phyloP scores from a whole-genome alignment of 371 early-diverging fungal genomes.

The Saksenaea vasiformis region DNA sequence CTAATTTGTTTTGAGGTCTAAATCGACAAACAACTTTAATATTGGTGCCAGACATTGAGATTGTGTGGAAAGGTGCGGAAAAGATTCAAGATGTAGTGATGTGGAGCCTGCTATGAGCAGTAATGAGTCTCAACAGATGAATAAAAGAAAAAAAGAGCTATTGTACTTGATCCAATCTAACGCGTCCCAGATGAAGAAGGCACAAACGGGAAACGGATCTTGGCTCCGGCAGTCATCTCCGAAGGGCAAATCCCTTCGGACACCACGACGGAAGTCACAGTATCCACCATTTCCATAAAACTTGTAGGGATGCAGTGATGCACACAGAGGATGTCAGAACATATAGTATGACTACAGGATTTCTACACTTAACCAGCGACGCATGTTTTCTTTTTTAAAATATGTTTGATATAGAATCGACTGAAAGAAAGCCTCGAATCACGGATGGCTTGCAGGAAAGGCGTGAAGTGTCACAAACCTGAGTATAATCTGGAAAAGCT shows the following conservation, averaged over 20 bases:
- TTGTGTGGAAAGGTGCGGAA: not conserved
- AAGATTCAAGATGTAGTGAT: not conserved
- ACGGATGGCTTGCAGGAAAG: too few species aligned
- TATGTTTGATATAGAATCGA: too few species aligned
- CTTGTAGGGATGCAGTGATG: too few species aligned
- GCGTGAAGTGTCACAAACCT: too few species aligned
- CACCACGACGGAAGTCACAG: too few species aligned
- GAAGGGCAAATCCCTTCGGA: not conserved
- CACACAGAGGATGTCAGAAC: too few species aligned
- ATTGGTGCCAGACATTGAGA: slow-evolving; percentile 57
- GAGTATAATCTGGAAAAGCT: too few species aligned
- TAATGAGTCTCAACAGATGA: not conserved
- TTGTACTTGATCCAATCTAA: slow-evolving; percentile 1
- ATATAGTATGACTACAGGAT: too few species aligned
- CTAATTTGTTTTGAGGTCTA: slow-evolving; percentile 87
- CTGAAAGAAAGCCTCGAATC: too few species aligned
- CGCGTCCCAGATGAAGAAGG: not conserved
- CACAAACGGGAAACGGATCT: slow-evolving; percentile 3
- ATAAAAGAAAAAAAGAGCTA: not conserved
- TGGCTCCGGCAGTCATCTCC: slow-evolving; percentile 1
- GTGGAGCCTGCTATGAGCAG: not conserved
- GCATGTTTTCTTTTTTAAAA: too few species aligned
- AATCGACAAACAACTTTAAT: slow-evolving; percentile 93
- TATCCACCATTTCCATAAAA: too few species aligned
- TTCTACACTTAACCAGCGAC: too few species aligned